Base-by-base conservation (phyloP, 2,329 filamentous ascomycete species). In the Waltergamsia citrina region DNA sequence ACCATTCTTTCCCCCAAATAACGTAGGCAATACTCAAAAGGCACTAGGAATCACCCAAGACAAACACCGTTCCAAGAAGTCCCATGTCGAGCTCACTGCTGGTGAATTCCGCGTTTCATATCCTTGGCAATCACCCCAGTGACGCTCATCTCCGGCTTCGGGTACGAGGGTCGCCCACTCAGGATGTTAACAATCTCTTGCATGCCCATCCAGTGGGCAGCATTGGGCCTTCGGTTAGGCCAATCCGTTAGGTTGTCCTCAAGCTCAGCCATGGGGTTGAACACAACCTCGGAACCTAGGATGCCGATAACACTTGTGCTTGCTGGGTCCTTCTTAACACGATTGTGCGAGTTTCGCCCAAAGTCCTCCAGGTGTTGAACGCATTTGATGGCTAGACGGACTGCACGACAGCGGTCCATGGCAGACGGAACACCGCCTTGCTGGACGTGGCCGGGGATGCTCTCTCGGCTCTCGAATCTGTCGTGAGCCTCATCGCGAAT, bases 361-460 rank as follows among this genome's bases (percentile, higher is more conserved):
- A 79, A 94, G 16, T 62, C 59, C 61, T 98, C 92, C 4, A 98
- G 67, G 53, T 94, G 87, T 64, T 94, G 79, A 53, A 96, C 83
- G 54, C 86, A 94, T 63, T 88, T 90, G 60, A 96, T 92, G 8
- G 88, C 86, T 50, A 98, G 79, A 33, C 92, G 75, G 17, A 94
- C 83, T 3, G 92, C 90, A 30, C 92, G 79, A 49, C 90, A 88
- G 36, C 92, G 82, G 60, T 98, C 92, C 88, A 98, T 96, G 6
- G 92, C 79, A 3, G 85, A 93, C 1, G 92, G 92, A 28, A 85
- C 85, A 38, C 86, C 87, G 46, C 88, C 88, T 63, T 95, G 90
- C 60, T 95, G 88, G 44, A 94, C 88, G 62, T 95, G 88, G 11
- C 88, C 88, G 1, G 88, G 88, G 33, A 94, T 90, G 45, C 85